phyloP scores from a whole-genome alignment of 2,329 filamentous ascomycete genomes.

The Pseudogymnoascus sp. region DNA sequence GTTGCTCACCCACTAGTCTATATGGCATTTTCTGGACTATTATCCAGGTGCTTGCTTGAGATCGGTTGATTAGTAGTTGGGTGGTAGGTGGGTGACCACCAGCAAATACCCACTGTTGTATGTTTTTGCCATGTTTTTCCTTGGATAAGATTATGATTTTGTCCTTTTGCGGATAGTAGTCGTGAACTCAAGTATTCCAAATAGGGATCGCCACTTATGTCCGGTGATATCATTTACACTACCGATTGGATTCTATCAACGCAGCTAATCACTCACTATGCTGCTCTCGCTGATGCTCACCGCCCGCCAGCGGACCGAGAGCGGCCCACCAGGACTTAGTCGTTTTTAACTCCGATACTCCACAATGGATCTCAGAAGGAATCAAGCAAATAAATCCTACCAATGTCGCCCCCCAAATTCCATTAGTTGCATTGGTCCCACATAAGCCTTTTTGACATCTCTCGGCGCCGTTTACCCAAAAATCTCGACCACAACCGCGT shows the following conservation, averaged over 20 bases:
- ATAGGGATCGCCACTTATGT: background rate
- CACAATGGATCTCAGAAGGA: background rate
- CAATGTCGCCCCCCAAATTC: background rate
- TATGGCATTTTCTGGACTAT: no score
- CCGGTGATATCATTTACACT: background rate
- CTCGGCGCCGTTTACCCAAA: background rate
- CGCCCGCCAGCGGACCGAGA: background rate
- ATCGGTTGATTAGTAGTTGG: no score
- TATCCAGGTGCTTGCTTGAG: no score
- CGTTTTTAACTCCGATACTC: background rate
- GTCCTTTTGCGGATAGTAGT: no score
- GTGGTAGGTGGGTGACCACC: no score
- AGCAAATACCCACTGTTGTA: no score
- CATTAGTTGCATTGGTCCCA: background rate
- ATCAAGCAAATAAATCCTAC: background rate
- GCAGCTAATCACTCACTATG: background rate
- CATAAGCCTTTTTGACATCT: background rate
- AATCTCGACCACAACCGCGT: constrained; percentile 13
- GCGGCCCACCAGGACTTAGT: background rate
- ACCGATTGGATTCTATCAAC: background rate
- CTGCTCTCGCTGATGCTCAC: background rate
- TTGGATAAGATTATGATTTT: no score
- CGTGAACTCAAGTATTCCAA: background rate
- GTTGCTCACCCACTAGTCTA: no score
- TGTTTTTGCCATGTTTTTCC: no score